Evolutionary conservation across 2,329 filamentous ascomycete genomes (phyloP).

Genomic region (Periconia sp.): DNA sequence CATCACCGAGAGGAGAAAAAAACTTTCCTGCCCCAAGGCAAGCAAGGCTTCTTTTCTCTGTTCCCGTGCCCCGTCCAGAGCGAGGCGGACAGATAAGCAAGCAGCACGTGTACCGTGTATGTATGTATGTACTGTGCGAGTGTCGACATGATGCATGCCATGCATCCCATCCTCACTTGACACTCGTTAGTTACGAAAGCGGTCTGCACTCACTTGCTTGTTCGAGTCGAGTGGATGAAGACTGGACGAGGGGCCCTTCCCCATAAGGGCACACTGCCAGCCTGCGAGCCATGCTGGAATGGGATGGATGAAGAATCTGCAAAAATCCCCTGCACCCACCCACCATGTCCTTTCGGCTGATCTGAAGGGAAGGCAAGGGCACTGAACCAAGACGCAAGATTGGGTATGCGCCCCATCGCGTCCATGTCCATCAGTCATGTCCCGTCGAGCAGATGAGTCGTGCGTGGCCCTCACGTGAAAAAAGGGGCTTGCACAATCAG

Average conservation of each 20-base stretch:
- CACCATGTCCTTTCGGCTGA: slow-evolving; percentile 38
- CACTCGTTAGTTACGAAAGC: too few relatives aligned
- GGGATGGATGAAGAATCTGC: slow-evolving; percentile 22
- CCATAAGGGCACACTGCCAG: slow-evolving; percentile 16
- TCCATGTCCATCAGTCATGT: slow-evolving; percentile 5
- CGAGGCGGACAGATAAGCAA: too few relatives aligned
- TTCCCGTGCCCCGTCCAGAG: too few relatives aligned
- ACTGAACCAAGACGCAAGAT: background rate
- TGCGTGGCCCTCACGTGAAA: slow-evolving; percentile 29
- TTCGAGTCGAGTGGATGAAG: background rate
- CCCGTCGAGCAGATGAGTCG: background rate
- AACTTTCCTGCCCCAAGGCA: too few relatives aligned
- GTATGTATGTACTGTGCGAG: too few relatives aligned
- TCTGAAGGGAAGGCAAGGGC: slow-evolving; percentile 18
- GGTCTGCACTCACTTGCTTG: background rate
- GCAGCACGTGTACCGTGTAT: too few relatives aligned
- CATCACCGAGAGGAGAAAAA: background rate
- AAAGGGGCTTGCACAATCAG: slow-evolving; percentile 21
- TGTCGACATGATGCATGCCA: too few relatives aligned
- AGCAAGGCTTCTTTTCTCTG: too few relatives aligned
- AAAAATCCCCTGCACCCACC: slow-evolving; percentile 21
- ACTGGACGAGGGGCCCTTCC: slow-evolving; percentile 15
- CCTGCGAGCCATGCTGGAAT: slow-evolving; percentile 11
- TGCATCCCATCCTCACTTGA: too few relatives aligned
- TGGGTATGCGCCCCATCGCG: slow-evolving; percentile 9